These are phyloP conservation scores for Phylloporus arenicola DNA, from an alignment of 768 basidiomycete species.

Conservation along the genomic window DNA sequence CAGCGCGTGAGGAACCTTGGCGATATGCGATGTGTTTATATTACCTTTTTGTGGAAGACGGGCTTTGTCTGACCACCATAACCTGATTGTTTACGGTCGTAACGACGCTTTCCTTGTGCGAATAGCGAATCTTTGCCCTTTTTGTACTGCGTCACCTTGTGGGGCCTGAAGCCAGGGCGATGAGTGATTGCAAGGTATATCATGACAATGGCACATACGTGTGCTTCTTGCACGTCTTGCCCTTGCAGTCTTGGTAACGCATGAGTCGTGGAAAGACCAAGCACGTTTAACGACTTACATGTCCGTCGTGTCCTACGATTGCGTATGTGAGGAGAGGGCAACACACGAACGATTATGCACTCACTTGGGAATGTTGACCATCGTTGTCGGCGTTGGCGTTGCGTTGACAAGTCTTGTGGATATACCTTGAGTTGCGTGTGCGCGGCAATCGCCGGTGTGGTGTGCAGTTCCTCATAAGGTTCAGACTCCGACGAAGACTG, in stretches of 20 bases:
- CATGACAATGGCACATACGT: slow-evolving; percentile 53
- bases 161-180: slow-evolving; percentile 54
- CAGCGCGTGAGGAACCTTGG: background rate
- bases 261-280: slow-evolving; percentile 1
- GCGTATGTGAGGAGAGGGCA: slow-evolving; percentile 10
- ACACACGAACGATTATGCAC: slow-evolving; percentile 27
- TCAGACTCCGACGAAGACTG: slow-evolving; percentile 12
- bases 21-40: background rate
- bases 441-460: slow-evolving; percentile 24
- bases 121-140: slow-evolving; percentile 98
- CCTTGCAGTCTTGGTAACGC: slow-evolving; percentile 75
- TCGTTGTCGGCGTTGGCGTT: slow-evolving; percentile 36
- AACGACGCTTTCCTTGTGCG: slow-evolving; percentile 99
- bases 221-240: slow-evolving; percentile 95
- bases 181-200: background rate
- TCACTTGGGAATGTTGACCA: slow-evolving; percentile 96
- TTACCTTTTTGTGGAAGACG: slow-evolving; percentile 99
- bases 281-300: slow-evolving; percentile 51
- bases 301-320: slow-evolving; percentile 82
- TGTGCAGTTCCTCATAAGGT: slow-evolving; percentile 21
- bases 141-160: slow-evolving; percentile 99
- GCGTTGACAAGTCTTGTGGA: slow-evolving; percentile 11
- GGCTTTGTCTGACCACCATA: slow-evolving; percentile 99
- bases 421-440: slow-evolving; percentile 8
- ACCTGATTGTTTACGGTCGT: slow-evolving; percentile 97